Evolutionary conservation across 257 asterid species (phyloP), one percentile per base, ranked within the genome.

Genomic region (Linderniella brevidens): DNA sequence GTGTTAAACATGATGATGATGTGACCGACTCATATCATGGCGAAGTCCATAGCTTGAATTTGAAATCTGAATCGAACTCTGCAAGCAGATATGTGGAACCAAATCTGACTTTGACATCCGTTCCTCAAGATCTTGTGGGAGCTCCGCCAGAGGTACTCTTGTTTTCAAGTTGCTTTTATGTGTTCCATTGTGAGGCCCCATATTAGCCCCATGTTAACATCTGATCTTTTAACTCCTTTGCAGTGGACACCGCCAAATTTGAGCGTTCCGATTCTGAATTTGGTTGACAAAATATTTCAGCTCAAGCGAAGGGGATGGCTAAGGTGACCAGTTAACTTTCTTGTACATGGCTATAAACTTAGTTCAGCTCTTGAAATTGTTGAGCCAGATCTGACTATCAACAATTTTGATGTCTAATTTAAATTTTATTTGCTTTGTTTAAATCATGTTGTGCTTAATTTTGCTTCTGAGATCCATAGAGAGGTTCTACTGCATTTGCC

Each of bases 211-310:
- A n/a, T n/a, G n/a, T 59, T 32, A 40, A 51, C 61, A 40, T 56
- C 48, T 59, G 48, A 37, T 48, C 12, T 15, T 49, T 16, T 15
- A 42, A 56, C 56, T 71, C 50, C 44, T 55, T 64, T 71, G 82
- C 93, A 90, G 99, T 90, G 99, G 99, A 71, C 84, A 44, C 96
- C 99, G 0, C 93, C 94, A 49, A 90, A 90, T 58, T 64, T 90
- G 59, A 85, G 92, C 55, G 81, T 90, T 58, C 96, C 99, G 8
- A 74, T 92, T 48, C 60, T 92, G 68, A 92, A 86, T 74, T 76
- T 92, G 52, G 99, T 92, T 60, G 96, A 92, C 64, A 86, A 79
- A 10, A 59, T 79, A 58, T 92, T 92, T 75, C 96, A 82, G 79
- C 99, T 92, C 64, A 86, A 92, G 52, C 71, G 74, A 76, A 68